A percentile compares a stretch with the other conserved stretches of the same genome.
These are phyloP conservation scores for Cordyceps cicadae DNA, from an alignment of 2,329 filamentous ascomycete genomes.

Conservation along the genomic window DNA sequence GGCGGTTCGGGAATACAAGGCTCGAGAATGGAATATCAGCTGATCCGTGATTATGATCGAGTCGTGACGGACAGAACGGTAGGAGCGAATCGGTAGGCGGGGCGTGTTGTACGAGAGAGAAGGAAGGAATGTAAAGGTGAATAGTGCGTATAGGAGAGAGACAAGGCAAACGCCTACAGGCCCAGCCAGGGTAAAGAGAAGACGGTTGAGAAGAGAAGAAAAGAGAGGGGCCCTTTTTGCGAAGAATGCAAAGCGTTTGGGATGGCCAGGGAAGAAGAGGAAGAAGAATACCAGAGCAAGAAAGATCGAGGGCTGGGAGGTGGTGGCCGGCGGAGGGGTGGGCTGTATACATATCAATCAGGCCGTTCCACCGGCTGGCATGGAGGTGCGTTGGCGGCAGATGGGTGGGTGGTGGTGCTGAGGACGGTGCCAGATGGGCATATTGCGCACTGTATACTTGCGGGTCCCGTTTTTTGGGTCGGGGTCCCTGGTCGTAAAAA, in stretches of 20 bases:
- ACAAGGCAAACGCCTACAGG: neutral
- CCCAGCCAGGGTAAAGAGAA: neutral
- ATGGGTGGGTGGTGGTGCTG: neutral
- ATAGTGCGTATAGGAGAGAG: neutral
- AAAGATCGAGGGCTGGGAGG: neutral
- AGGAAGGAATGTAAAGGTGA: neutral
- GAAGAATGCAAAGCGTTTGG: conserved; percentile 6
- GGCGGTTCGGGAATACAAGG: neutral
- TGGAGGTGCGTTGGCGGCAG: neutral
- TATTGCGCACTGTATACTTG: neutral
- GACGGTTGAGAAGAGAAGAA: neutral
- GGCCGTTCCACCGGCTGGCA: conserved; percentile 1
- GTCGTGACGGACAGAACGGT: neutral
- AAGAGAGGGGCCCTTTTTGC: neutral
- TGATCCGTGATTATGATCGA: neutral
- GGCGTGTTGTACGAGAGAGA: neutral
- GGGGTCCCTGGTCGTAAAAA: neutral
- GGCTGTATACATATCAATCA: conserved; percentile 1
- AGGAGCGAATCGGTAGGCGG: neutral
- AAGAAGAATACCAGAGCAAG: neutral
- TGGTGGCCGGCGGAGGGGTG: neutral
- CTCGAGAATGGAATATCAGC: neutral
- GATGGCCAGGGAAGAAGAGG: neutral
- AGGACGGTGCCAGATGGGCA: neutral
- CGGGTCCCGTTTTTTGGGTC: neutral